A percentile compares a stretch with the other conserved stretches of the same genome.
phyloP scores from a whole-genome alignment of 2,329 filamentous ascomycete species.

The Arthrocladium fulminans region DNA sequence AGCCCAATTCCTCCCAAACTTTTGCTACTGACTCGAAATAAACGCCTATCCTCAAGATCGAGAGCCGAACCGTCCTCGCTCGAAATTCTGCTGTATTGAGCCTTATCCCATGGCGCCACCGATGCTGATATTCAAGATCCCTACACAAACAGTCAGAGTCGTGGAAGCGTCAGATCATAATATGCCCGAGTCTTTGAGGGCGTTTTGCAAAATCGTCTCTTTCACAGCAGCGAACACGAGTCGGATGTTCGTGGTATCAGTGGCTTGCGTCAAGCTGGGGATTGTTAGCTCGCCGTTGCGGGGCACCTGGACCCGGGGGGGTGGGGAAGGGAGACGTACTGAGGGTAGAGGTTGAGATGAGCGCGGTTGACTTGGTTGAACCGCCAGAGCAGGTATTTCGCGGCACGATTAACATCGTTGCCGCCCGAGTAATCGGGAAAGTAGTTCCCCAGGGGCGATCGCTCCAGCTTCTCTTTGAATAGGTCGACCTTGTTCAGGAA shows the following conservation, averaged over 20 bases:
- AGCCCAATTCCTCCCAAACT: background rate
- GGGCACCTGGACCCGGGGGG: too few relatives aligned
- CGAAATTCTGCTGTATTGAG: background rate
- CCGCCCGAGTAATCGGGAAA: constrained; percentile 97
- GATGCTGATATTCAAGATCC: constrained; percentile 8
- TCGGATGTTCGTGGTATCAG: constrained; percentile 95
- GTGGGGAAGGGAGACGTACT: too few relatives aligned
- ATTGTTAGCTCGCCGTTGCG: background rate
- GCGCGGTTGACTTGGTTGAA: constrained; percentile 98
- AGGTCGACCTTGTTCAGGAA: constrained; percentile 99
- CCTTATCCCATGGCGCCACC: background rate
- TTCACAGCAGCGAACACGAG: constrained; percentile 97
- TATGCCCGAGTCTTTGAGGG: constrained; percentile 94
- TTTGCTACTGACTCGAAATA: constrained; percentile 4
- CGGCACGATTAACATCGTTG: constrained; percentile 94
- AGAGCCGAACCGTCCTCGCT: background rate
- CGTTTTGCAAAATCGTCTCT: constrained; percentile 97
- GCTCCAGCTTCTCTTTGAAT: constrained; percentile 86
- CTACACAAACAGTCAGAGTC: constrained; percentile 3
- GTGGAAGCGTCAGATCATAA: constrained; percentile 45
- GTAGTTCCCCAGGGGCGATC: constrained; percentile 86
- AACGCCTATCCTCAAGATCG: background rate
- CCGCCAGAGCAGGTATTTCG: constrained; percentile 94
- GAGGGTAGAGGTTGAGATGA: constrained; percentile 91
- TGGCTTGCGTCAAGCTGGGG: constrained; percentile 86